These are phyloP conservation scores for Epipyxis sp. DNA, from an alignment of 108 stramenopile species.

Conservation along the genomic window DNA sequence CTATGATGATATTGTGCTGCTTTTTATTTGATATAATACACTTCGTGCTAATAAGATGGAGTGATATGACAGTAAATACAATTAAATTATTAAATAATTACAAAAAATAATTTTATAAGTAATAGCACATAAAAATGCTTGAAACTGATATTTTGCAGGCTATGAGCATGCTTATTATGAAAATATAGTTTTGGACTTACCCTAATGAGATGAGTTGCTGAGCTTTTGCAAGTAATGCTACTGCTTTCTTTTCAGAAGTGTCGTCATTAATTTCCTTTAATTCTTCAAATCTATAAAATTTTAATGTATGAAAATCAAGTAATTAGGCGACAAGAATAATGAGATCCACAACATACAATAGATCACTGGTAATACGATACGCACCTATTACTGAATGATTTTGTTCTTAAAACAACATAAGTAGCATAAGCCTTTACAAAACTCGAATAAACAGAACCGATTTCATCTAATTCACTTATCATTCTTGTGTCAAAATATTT, in stretches of 20 bases:
- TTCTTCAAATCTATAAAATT: constrained; percentile 54
- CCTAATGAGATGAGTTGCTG: constrained; percentile 7
- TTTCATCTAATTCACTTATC: constrained; percentile 31
- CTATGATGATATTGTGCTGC: constrained; percentile 18
- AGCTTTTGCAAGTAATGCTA: constrained; percentile 7
- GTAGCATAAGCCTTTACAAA: constrained; percentile 47
- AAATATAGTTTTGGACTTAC: background rate
- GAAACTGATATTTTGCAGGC: too few relatives aligned
- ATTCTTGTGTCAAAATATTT: constrained; percentile 39
- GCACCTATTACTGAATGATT: constrained; percentile 41
- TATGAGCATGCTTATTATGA: background rate
- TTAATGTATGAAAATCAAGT: too few relatives aligned
- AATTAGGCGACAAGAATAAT: too few relatives aligned
- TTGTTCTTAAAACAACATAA: constrained; percentile 51
- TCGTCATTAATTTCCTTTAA: background rate
- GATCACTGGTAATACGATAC: too few relatives aligned
- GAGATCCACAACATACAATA: too few relatives aligned
- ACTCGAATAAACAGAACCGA: constrained; percentile 21
- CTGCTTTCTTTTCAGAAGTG: constrained; percentile 13
- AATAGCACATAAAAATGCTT: too few relatives aligned
- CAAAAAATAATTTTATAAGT: too few relatives aligned
- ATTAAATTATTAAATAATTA: too few relatives aligned
- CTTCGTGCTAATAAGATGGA: too few relatives aligned
- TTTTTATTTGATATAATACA: background rate
- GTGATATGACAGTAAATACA: too few relatives aligned